Base-by-base conservation (phyloP, 2,329 filamentous ascomycete genomes). In the Colletotrichum musae region DNA sequence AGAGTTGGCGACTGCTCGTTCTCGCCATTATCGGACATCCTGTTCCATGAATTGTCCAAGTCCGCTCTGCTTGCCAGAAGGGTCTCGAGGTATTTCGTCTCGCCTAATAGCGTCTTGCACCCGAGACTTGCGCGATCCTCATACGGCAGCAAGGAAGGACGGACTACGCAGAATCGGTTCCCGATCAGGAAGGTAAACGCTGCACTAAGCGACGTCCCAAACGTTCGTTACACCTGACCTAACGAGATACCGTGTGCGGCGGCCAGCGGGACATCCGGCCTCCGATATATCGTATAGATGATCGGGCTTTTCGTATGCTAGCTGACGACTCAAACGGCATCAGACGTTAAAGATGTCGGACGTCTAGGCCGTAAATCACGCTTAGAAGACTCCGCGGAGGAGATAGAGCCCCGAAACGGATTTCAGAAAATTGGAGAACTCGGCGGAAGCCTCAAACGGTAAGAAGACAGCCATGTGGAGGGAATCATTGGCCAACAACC, bases 141-240 rank as follows among this genome's bases (percentile, higher is more conserved):
- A 13, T 26, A 62, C 48, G 45, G 32, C 41, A 18, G 47, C 13
- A 41, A 36, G 32, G 32, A 10, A 6, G 9, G 9, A 36, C 32
- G 58, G 36, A 18, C 18, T 39, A 45, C 58, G 41, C 13, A 16
- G 26, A 48, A 24, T 26, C 24, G 24, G 10, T 18, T 50, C 13
- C 15, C 3, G 32, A 50, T 51, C 24, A 36, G 26, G 28, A 15
- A 54, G 9, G 16, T 21, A 39, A 39, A 39, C 16, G 47, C 58
- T 47, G 28, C 58, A 62, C n/a, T 16, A 62, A 53, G 21, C 36
- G 59, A 39, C 36, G 59, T 53, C 47, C 58, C 32, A 61, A 52
- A 61, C 48, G n/a, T 13, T 43, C 43, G 58, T 61, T 36, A 45
- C 50, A 62, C 39, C 36, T 45, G 24, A 47, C 16, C 47, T n/a